phyloP scores from a whole-genome alignment of 1,139 yeast species.

The Pneumocystis wakefieldiae region DNA sequence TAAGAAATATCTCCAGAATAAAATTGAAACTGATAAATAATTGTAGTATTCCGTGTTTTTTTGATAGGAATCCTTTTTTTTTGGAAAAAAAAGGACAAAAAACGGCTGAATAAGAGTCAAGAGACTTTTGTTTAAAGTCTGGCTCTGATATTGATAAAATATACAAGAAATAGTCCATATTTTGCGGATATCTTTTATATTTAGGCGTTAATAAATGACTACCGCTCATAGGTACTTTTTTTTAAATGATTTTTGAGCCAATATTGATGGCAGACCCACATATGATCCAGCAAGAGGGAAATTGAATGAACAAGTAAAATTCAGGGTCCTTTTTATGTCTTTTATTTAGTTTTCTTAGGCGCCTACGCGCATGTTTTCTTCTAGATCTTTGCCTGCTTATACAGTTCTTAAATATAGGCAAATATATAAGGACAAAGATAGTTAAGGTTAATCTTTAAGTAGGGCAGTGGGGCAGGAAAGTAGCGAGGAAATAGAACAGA shows the following conservation, averaged over 20 bases:
- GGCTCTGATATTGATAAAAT: too few species aligned
- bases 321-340: background rate
- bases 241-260: background rate
- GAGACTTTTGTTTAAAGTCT: background rate
- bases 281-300: conserved; percentile 75
- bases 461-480: conserved; percentile 21
- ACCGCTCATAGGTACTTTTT: conserved; percentile 50
- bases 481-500: conserved; percentile 10
- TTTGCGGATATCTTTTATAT: background rate
- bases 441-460: background rate
- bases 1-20: too few species aligned
- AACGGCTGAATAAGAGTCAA: background rate
- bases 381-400: conserved; percentile 59
- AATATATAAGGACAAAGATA: conserved; percentile 15
- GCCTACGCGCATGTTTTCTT: conserved; percentile 41
- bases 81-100: background rate
- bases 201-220: conserved; percentile 37
- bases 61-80: too few species aligned
- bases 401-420: conserved; percentile 44
- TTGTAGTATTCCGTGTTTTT: background rate
- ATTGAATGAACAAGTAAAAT: conserved; percentile 20
- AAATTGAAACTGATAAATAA: background rate
- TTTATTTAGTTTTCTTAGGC: conserved; percentile 16
- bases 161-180: background rate
- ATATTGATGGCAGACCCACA: conserved; percentile 37